Evolutionary conservation across 225 moss, liverwort and hornwort species (phyloP).

Genomic region (Asterella californica): DNA sequence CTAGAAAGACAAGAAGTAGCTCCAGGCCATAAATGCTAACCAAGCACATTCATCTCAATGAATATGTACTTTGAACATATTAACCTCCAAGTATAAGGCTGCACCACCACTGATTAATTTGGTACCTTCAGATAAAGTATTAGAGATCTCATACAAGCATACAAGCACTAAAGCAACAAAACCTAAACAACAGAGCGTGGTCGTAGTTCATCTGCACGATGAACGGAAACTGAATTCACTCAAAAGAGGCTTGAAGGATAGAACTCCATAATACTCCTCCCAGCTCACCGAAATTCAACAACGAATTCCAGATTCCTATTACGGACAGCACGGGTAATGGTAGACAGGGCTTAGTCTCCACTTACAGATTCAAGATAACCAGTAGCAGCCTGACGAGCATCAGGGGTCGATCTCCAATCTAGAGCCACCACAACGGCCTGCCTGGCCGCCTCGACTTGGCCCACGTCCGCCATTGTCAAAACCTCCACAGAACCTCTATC

Average conservation of each 20-base stretch:
- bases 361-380: conserved; percentile 79
- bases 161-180: not conserved
- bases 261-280: not conserved
- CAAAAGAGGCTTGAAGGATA: not conserved
- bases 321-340: not conserved
- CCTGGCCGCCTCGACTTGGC: conserved; percentile 63
- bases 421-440: conserved; percentile 72
- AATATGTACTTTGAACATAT: too few relatives aligned
- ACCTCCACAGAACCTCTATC: not conserved
- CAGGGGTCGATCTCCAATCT: conserved; percentile 71
- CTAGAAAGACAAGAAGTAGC: not conserved
- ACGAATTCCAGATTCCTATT: not conserved
- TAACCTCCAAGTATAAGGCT: too few relatives aligned
- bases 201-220: not conserved
- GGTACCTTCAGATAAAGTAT: not conserved
- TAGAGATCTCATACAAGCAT: not conserved
- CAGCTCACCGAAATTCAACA: not conserved
- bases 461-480: conserved; percentile 45
- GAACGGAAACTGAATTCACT: not conserved
- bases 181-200: not conserved
- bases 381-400: conserved; percentile 66
- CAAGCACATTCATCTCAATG: too few relatives aligned
- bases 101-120: too few relatives aligned
- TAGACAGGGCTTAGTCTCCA: not conserved
- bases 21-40: too few relatives aligned